Evolutionary conservation across 73 alveolate species (phyloP), one percentile per base, ranked within the genome.

Genomic region (Durusdinium trenchii): DNA sequence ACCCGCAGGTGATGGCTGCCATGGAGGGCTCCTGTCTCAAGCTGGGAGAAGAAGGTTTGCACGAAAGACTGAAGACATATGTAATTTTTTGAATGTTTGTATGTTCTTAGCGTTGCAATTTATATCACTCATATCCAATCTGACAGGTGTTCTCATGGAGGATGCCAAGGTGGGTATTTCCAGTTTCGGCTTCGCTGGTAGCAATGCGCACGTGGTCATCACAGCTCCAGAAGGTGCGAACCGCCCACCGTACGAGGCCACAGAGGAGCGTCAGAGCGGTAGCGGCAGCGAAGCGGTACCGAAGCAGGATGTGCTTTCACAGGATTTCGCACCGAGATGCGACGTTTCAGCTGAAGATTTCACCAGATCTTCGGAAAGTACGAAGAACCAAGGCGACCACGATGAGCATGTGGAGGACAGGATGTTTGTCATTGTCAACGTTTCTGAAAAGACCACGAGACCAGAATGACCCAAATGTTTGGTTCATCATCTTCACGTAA

Each of bases 131-230:
- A 61, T 30, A 5, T 14, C 38, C n/a, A n/a, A n/a, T n/a, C n/a
- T n/a, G n/a, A n/a, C n/a, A n/a, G 94, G 47, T 2, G 54, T n/a
- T 9, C 52, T 84, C 35, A 36, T 51, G 48, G 94, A 32, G 40
- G 57, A 54, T 51, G 75, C 94, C 78, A 36, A 7, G 71, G 52
- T 84, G 94, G 94, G 94, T 23, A 35, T 84, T 38, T 84, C 94
- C 75, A 84, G 94, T 40, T 84, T 84, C 51, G 94, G 94, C 94
- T 84, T 84, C 20, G 94, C 94, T 9, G 94, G 94, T 42, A 84
- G 94, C 94, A 84, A 84, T 40, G 94, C 94, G 20, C 94, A 84
- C 61, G 76, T 84, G 36, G 76, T 84, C 35, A 23, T 84, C 54
- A 35, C 76, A 14, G 54, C 94, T 12, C 36, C 86, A 16, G 43